phyloP scores from a whole-genome alignment of 768 basidiomycete genomes.

The Lentinula edodes region DNA sequence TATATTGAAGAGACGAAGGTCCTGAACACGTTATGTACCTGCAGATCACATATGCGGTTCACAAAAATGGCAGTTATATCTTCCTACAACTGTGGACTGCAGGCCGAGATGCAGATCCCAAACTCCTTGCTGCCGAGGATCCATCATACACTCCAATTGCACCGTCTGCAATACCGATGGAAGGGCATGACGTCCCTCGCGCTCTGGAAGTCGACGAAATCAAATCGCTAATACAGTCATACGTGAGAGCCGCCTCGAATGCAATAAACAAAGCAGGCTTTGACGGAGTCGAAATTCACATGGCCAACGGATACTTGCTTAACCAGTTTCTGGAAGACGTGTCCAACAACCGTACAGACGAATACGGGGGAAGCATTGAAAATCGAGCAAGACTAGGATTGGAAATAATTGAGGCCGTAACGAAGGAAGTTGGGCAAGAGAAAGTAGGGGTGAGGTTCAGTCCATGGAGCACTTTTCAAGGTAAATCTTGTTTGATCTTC shows the following conservation, averaged over 20 bases:
- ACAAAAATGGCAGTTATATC: constrained; percentile 35
- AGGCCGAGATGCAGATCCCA: constrained; percentile 27
- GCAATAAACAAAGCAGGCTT: constrained; percentile 44
- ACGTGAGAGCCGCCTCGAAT: constrained; percentile 37
- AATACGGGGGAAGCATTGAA: constrained; percentile 50
- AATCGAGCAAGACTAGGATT: constrained; percentile 45
- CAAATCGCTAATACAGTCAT: constrained; percentile 31
- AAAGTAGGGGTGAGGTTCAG: constrained; percentile 37
- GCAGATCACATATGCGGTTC: constrained; percentile 37
- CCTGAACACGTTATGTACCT: background rate
- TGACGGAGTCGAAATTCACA: constrained; percentile 37
- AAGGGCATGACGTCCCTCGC: constrained; percentile 16
- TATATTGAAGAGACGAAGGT: background rate
- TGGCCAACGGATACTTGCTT: constrained; percentile 29
- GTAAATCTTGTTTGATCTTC: constrained; percentile 9
- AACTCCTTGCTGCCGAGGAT: constrained; percentile 15
- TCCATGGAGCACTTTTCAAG: constrained; percentile 32
- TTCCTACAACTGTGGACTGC: constrained; percentile 45
- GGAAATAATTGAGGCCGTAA: constrained; percentile 40
- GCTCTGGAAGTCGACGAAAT: constrained; percentile 36
- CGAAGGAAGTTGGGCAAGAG: constrained; percentile 36
- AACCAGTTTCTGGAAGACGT: constrained; percentile 43
- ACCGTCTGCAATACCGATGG: constrained; percentile 17
- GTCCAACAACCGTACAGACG: constrained; percentile 45
- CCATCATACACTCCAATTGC: constrained; percentile 18